phyloP scores from a whole-genome alignment of 306 rosid genomes.

The Cucurbita moschata region DNA sequence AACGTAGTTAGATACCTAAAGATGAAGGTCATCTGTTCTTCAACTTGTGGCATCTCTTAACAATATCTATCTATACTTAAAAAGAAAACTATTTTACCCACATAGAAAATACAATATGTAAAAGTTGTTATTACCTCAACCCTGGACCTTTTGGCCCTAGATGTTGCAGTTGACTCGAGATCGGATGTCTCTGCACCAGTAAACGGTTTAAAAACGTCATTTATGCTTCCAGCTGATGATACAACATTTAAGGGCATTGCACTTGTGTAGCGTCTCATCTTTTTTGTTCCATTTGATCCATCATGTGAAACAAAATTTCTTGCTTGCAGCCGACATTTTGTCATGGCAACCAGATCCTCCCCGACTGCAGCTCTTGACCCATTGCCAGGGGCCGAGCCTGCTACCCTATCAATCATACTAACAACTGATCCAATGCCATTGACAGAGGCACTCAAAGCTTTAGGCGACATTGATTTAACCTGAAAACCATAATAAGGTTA shows the following conservation, averaged over 20 bases:
- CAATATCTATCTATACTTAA: not conserved
- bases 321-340: conserved; percentile 71
- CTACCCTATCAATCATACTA: conserved; percentile 82
- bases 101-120: not conserved
- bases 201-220: conserved; percentile 41
- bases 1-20: not conserved
- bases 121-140: conserved; percentile 37
- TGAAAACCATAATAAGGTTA: conserved; percentile 16
- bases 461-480: conserved; percentile 69
- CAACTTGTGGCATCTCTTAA: not conserved
- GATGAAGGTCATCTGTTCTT: not conserved
- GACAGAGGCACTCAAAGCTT: conserved; percentile 62
- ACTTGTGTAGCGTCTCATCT: conserved; percentile 68
- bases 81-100: not conserved
- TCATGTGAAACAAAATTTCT: conserved; percentile 60
- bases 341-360: conserved; percentile 91
- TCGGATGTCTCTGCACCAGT: conserved; percentile 50
- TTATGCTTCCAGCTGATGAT: conserved; percentile 54
- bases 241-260: conserved; percentile 61
- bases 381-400: conserved; percentile 88
- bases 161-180: conserved; percentile 62
- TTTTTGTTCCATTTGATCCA: conserved; percentile 57
- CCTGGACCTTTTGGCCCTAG: conserved; percentile 53
- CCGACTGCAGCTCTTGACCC: conserved; percentile 97
- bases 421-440: conserved; percentile 73